Evolutionary conservation across 2,329 filamentous ascomycete species (phyloP).

Genomic region (Verticillium isaacii): DNA sequence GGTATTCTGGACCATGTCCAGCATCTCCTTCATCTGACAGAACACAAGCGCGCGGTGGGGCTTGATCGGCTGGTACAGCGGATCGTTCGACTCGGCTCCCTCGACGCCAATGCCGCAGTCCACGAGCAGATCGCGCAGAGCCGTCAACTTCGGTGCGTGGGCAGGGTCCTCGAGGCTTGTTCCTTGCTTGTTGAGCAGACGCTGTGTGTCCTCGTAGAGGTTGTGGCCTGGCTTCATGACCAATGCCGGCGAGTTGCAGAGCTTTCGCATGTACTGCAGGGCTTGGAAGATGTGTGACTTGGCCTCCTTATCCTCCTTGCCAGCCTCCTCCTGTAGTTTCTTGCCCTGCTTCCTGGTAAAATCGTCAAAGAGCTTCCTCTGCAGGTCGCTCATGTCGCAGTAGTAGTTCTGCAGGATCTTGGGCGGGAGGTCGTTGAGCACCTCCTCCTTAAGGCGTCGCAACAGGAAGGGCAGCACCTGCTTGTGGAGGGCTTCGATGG

Average conservation of each 20-base stretch:
- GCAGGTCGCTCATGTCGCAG: slow-evolving; percentile 92
- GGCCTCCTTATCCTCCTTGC: slow-evolving; percentile 80
- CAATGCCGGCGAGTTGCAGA: slow-evolving; percentile 94
- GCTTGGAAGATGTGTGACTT: slow-evolving; percentile 99
- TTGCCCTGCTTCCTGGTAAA: slow-evolving; percentile 93
- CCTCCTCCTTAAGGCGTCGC: slow-evolving; percentile 94
- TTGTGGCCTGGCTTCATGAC: slow-evolving; percentile 94
- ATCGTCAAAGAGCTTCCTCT: slow-evolving; percentile 93
- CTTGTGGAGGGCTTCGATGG: slow-evolving; percentile 97
- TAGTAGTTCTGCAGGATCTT: slow-evolving; percentile 99
- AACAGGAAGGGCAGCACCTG: slow-evolving; percentile 95
- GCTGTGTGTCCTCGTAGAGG: slow-evolving; percentile 83
- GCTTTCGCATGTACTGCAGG: slow-evolving; percentile 97
- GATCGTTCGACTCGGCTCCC: slow-evolving; percentile 53
- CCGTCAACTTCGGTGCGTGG: slow-evolving; percentile 90
- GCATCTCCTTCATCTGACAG: slow-evolving; percentile 99
- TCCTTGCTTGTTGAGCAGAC: slow-evolving; percentile 70
- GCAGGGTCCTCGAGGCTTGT: slow-evolving; percentile 78
- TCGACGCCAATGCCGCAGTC: slow-evolving; percentile 94
- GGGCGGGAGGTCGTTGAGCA: slow-evolving; percentile 89
- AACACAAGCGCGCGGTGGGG: slow-evolving; percentile 95
- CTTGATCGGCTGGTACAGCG: slow-evolving; percentile 76
- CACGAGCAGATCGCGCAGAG: slow-evolving; percentile 87
- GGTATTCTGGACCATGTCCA: slow-evolving; percentile 96
- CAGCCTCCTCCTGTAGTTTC: slow-evolving; percentile 77